Conservation (phyloP, 1,284 basidiomycete genomes). For the Apiotrichum siamense region DNA sequence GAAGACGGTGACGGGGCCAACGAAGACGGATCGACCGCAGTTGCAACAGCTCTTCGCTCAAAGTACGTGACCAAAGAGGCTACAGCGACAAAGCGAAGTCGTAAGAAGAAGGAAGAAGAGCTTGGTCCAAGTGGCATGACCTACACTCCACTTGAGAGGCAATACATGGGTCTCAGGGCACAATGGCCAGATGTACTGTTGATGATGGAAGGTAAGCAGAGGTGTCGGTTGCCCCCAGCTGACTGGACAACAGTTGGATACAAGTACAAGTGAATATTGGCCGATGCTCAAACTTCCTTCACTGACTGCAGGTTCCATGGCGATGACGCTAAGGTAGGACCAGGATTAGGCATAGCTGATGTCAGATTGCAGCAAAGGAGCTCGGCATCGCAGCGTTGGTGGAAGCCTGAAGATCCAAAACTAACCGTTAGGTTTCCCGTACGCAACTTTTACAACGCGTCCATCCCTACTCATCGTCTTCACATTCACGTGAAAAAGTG, state of each 20-base stretch:
- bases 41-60: slow-evolving; percentile 23
- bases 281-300: background rate
- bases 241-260: slow-evolving; percentile 59
- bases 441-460: slow-evolving; percentile 75
- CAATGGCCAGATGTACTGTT: slow-evolving; percentile 70
- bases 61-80: slow-evolving; percentile 32
- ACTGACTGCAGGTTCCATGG: slow-evolving; percentile 61
- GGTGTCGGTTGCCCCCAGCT: slow-evolving; percentile 1
- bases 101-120: slow-evolving; percentile 49
- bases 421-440: slow-evolving; percentile 53
- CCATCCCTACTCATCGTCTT: slow-evolving; percentile 72
- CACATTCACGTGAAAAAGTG: slow-evolving; percentile 85
- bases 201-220: slow-evolving; percentile 60
- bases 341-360: background rate
- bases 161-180: slow-evolving; percentile 66
- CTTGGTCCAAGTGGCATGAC: slow-evolving; percentile 69
- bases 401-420: background rate
- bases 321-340: slow-evolving; percentile 70
- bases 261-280: slow-evolving; percentile 57
- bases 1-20: slow-evolving; percentile 18
- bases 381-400: slow-evolving; percentile 63
- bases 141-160: slow-evolving; percentile 77
- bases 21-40: slow-evolving; percentile 15
- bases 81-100: slow-evolving; percentile 12
- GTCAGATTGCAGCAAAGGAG: slow-evolving; percentile 66